Evolutionary conservation across 352 stramenopile genomes (phyloP).

Genomic region (Aphanomyces cochlioides): DNA sequence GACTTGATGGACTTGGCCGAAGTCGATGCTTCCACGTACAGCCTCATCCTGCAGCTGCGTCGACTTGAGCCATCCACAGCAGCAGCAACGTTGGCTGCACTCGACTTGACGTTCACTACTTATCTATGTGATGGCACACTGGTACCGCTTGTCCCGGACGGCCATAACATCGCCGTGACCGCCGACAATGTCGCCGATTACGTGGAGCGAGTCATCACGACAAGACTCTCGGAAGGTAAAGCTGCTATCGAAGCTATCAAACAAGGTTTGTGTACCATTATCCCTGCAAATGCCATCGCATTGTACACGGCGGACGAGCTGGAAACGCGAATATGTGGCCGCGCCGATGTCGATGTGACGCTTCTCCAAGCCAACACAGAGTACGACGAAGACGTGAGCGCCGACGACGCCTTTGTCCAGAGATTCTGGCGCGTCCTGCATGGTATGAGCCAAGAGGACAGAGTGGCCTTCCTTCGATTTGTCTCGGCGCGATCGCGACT

Average conservation of each 20-base stretch:
- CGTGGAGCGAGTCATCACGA: slow-evolving; percentile 41
- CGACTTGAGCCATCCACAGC: slow-evolving; percentile 8
- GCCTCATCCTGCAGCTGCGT: slow-evolving; percentile 48
- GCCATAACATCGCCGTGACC: slow-evolving; percentile 41
- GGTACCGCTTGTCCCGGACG: slow-evolving; percentile 44
- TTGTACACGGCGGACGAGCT: slow-evolving; percentile 68
- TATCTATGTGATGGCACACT: slow-evolving; percentile 57
- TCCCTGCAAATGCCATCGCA: slow-evolving; percentile 54
- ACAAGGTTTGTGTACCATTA: slow-evolving; percentile 67
- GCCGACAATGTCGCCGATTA: slow-evolving; percentile 52
- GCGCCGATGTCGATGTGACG: slow-evolving; percentile 65
- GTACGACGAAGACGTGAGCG: slow-evolving; percentile 72
- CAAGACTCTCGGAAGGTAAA: slow-evolving; percentile 42
- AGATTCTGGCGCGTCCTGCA: slow-evolving; percentile 75
- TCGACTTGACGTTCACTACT: slow-evolving; percentile 77
- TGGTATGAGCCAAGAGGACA: slow-evolving; percentile 57
- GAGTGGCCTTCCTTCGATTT: slow-evolving; percentile 72
- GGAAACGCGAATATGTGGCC: slow-evolving; percentile 65
- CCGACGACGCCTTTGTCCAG: slow-evolving; percentile 62
- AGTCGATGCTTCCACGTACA: slow-evolving; percentile 58
- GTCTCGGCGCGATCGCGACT: slow-evolving; percentile 76
- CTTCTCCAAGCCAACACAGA: slow-evolving; percentile 73
- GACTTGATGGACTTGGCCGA: slow-evolving; percentile 54
- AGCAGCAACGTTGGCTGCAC: slow-evolving; percentile 52
- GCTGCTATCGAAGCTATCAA: slow-evolving; percentile 68